phyloP scores from a whole-genome alignment of 352 stramenopile species.

The Phytophthora constricta region DNA sequence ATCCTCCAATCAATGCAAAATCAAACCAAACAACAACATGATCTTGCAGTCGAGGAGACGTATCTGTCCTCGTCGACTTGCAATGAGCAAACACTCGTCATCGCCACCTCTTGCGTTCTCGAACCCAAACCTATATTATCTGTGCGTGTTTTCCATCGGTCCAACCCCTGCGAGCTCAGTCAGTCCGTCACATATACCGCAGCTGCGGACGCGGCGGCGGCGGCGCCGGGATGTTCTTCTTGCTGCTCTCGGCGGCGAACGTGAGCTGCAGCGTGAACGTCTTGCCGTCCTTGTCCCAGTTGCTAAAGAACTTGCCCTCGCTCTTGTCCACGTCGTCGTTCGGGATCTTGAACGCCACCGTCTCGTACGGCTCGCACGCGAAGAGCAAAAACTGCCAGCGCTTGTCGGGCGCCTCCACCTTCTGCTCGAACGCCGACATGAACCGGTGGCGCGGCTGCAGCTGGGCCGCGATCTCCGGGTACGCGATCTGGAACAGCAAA shows the following conservation, averaged over 20 bases:
- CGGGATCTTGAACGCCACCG: constrained; percentile 99
- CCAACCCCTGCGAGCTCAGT: not conserved
- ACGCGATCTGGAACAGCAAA: constrained; percentile 95
- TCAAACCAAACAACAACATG: not conserved
- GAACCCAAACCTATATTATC: constrained; percentile 9
- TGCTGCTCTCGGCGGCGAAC: constrained; percentile 57
- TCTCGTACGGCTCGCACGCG: constrained; percentile 99
- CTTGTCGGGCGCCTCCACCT: constrained; percentile 97
- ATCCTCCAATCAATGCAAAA: not conserved
- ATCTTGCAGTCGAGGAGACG: too few species aligned
- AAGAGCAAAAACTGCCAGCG: constrained; percentile 97
- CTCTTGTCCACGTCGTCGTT: constrained; percentile 96
- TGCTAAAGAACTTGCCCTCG: constrained; percentile 96
- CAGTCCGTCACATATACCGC: constrained; percentile 33
- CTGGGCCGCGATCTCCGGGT: constrained; percentile 94
- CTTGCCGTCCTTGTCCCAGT: constrained; percentile 97
- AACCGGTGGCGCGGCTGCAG: constrained; percentile 98
- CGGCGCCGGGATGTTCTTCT: constrained; percentile 47
- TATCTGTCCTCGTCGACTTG: too few species aligned
- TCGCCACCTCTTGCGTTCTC: too few species aligned
- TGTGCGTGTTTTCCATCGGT: constrained; percentile 8
- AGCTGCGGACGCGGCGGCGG: constrained; percentile 64
- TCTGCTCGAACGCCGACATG: constrained; percentile 99
- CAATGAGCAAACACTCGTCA: too few species aligned
- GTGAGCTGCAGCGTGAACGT: constrained; percentile 95